Base-by-base conservation (phyloP, 2,329 filamentous ascomycete species). In the Hirsutella minnesotensis region DNA sequence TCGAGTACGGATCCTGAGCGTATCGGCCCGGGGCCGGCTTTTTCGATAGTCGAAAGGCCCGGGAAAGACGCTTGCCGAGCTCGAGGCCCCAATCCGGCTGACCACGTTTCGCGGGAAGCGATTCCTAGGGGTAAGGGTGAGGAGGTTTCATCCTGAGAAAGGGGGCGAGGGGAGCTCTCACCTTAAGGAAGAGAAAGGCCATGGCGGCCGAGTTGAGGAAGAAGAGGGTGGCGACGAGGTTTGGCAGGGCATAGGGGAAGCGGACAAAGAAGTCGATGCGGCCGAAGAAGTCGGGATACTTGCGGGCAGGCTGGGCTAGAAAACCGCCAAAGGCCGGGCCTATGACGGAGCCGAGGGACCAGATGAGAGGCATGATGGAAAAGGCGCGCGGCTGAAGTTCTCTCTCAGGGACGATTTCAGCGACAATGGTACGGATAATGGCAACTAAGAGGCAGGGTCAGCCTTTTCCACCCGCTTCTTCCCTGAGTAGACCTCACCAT, bases 401-500 rank as follows among this genome's bases (percentile, higher is more conserved):
- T 58, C 76, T 87, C 59, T 92, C 80, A 0, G 87, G 85, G 2
- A 95, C 88, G 73, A 95, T 80, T 61, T 95, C 90, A 0, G 90
- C 90, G 2, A 95, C 88, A 67, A 92, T 87, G 15, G 87, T 94
- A 50, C 89, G 70, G 49, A 95, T 82, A 47, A 95, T 95, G 2
- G 92, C 85, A n/a, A 90, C 82, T 80, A 41, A 13, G 7, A 10
- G 13, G 13, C 37, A n/a, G n/a, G n/a, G 16, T 42, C 15, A 37
- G 31, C 31, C 3, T 5, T n/a, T n/a, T n/a, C n/a, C n/a, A n/a
- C n/a, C n/a, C n/a, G n/a, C n/a, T n/a, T n/a, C n/a, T n/a, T n/a
- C n/a, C n/a, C n/a, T n/a, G n/a, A n/a, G 24, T 5, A 7, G 20
- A 33, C 59, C 65, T 27, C 55, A 80, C 76, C 77, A 56, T 95